Evolutionary conservation across 768 basidiomycete genomes (phyloP).

Genomic region (Leucocoprinus birnbaumii): DNA sequence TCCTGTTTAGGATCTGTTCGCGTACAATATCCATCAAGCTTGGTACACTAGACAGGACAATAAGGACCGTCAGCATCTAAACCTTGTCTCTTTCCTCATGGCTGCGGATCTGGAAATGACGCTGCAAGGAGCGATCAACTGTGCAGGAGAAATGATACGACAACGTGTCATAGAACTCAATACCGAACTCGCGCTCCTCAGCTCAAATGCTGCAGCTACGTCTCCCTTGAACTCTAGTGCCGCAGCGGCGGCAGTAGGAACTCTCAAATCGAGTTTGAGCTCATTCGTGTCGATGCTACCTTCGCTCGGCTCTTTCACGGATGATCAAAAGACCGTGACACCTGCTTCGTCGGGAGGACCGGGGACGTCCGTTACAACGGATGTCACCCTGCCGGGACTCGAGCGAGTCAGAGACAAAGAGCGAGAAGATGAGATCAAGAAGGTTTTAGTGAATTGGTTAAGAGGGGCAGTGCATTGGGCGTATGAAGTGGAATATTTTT

Average conservation of each 20-base stretch:
- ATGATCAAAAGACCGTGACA: too few species aligned
- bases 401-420: too few species aligned
- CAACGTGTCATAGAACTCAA: not conserved
- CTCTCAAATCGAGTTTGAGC: not conserved
- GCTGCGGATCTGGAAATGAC: constrained; percentile 1
- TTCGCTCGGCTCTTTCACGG: not conserved
- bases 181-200: not conserved
- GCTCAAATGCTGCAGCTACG: not conserved
- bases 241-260: too few species aligned
- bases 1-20: constrained; percentile 5
- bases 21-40: constrained; percentile 12
- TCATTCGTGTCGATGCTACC: not conserved
- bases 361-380: too few species aligned
- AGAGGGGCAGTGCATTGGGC: constrained; percentile 10
- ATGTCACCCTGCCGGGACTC: too few species aligned
- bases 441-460: constrained; percentile 4
- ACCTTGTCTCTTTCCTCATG: constrained; percentile 1
- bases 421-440: not conserved
- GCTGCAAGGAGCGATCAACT: constrained; percentile 4
- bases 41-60: not conserved
- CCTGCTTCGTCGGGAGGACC: too few species aligned
- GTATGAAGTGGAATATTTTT: constrained; percentile 12
- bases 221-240: too few species aligned
- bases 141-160: not conserved
- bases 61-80: not conserved